These are phyloP conservation scores for Balakata baccata DNA, from an alignment of 345 rosid genomes.

Conservation along the genomic window DNA sequence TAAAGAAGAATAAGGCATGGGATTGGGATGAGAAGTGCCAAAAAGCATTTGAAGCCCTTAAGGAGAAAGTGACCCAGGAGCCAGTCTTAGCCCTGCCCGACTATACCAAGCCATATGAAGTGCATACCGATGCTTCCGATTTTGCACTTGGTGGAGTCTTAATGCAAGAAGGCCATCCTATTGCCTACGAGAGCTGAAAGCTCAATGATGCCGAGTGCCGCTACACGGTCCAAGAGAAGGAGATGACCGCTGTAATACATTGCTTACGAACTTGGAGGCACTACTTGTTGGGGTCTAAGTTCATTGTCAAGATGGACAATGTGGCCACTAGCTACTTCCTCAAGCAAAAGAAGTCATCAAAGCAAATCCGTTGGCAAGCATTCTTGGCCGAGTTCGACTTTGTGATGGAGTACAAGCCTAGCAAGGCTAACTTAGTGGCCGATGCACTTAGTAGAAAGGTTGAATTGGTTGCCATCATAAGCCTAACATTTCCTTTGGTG, in stretches of 20 bases:
- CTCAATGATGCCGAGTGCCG: not conserved
- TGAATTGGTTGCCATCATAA: not conserved
- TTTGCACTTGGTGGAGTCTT: not conserved
- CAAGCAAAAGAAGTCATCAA: not conserved
- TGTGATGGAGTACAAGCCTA: not conserved
- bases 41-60: not conserved
- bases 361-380: not conserved
- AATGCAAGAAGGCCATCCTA: not conserved
- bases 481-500: not conserved
- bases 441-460: not conserved
- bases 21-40: not conserved
- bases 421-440: not conserved
- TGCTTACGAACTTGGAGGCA: not conserved
- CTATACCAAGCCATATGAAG: not conserved
- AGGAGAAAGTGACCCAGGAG: not conserved
- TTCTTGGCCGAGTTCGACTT: not conserved
- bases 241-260: not conserved
- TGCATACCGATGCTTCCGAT: not conserved
- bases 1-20: not conserved
- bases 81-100: not conserved
- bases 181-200: not conserved
- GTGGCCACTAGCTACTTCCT: not conserved
- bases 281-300: not conserved
- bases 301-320: not conserved
- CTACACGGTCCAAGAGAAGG: not conserved